phyloP scores from a whole-genome alignment of 225 moss, liverwort and hornwort genomes.

The Pleurozium schreberi region DNA sequence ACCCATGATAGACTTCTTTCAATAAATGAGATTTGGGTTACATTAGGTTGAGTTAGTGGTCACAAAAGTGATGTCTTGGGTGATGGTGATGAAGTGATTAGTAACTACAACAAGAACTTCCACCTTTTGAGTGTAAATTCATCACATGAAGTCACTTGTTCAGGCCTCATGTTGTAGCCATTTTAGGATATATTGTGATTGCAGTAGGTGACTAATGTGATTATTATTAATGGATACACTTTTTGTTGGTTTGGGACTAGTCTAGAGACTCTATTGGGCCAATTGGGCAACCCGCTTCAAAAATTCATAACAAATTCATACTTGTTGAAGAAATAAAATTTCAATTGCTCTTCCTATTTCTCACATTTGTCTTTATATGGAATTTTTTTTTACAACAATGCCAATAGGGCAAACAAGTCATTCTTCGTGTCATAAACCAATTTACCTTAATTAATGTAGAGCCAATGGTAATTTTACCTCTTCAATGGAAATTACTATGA shows the following conservation, averaged over 20 bases:
- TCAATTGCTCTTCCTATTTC: not conserved
- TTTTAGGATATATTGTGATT: not conserved
- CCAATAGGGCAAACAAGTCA: not conserved
- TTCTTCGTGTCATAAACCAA: not conserved
- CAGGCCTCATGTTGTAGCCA: not conserved
- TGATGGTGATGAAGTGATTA: not conserved
- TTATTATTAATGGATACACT: not conserved
- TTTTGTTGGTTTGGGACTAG: not conserved
- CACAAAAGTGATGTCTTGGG: not conserved
- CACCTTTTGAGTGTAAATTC: not conserved
- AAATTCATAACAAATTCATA: not conserved
- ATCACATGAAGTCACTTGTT: not conserved
- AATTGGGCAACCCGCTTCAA: accelerated
- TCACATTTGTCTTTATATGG: no score
- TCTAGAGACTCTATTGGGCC: not conserved
- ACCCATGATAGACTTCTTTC: not conserved
- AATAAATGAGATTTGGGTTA: not conserved
- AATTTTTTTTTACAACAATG: not conserved
- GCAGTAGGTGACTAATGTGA: no score
- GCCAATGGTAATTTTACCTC: no score
- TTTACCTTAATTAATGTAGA: no score
- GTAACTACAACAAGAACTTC: not conserved
- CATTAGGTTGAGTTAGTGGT: not conserved
- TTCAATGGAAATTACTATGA: no score
- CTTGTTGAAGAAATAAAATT: not conserved